phyloP scores from a whole-genome alignment of 345 rosid genomes.

The Eucalyptus viminalis region DNA sequence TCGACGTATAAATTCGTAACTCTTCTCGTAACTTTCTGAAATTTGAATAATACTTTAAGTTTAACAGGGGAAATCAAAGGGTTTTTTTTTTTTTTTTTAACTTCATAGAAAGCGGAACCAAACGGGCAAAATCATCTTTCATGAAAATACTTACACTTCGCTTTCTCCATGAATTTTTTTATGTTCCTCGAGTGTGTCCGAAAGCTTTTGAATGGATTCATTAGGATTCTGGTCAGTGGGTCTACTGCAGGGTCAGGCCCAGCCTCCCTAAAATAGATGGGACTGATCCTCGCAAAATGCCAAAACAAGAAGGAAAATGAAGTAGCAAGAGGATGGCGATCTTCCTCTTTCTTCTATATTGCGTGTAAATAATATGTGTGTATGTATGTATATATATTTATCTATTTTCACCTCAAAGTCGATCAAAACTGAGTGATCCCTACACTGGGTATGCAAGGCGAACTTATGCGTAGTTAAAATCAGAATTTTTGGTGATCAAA shows the following conservation, averaged over 20 bases:
- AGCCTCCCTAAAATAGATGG: not conserved
- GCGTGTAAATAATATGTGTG: no score
- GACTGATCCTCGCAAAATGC: not conserved
- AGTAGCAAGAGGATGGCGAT: not conserved
- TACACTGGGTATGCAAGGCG: rapidly evolving
- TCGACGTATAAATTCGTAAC: rapidly evolving
- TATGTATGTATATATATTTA: rapidly evolving
- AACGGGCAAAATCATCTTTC: not conserved
- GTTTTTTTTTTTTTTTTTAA: not conserved
- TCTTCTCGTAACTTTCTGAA: not conserved
- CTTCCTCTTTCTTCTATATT: not conserved
- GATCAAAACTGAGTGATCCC: not conserved
- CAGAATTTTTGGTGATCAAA: rapidly evolving
- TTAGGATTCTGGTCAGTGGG: not conserved
- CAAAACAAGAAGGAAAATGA: not conserved
- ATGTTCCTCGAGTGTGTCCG: not conserved
- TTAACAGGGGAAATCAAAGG: not conserved
- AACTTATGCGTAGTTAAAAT: not conserved
- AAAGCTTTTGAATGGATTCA: not conserved
- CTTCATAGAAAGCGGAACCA: not conserved
- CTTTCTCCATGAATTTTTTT: not conserved
- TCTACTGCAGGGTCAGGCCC: not conserved
- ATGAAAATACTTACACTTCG: not conserved
- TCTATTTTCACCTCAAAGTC: not conserved
- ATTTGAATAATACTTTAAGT: not conserved